A percentile compares a stretch with the other conserved stretches of the same genome.
These are phyloP conservation scores for Jacaranda mimosifolia DNA, from an alignment of 257 asterid species.

Conservation along the genomic window DNA sequence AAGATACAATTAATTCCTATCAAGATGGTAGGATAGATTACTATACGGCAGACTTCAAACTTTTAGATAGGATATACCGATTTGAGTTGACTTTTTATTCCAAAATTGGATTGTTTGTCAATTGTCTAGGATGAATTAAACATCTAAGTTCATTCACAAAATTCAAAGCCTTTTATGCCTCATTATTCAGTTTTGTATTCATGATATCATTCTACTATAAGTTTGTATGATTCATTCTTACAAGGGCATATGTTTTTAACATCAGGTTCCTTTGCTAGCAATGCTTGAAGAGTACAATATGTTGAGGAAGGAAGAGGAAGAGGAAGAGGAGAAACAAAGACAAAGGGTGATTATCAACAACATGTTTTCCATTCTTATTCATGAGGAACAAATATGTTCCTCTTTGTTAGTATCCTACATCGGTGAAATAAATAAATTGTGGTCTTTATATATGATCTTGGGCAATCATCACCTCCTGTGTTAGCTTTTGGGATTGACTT, in stretches of 20 bases:
- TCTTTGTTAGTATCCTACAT: too few relatives aligned
- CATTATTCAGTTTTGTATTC: conserved; percentile 18
- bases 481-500: too few relatives aligned
- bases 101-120: not conserved
- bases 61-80: conserved; percentile 1
- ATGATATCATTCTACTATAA: not conserved
- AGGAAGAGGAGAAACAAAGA: conserved; percentile 85
- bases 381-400: conserved; percentile 7
- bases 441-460: too few relatives aligned
- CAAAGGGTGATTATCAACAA: conserved; percentile 65
- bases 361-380: conserved; percentile 27
- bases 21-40: not conserved
- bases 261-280: conserved; percentile 88
- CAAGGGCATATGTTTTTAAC: conserved; percentile 19
- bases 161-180: conserved; percentile 1
- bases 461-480: too few relatives aligned
- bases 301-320: conserved; percentile 73
- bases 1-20: not conserved
- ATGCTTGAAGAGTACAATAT: conserved; percentile 85
- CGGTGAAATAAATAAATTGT: too few relatives aligned
- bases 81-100: not conserved
- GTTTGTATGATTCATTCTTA: conserved; percentile 23
- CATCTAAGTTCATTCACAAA: conserved; percentile 15
- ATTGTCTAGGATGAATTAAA: too few relatives aligned
- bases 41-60: conserved; percentile 17